A percentile compares a stretch with the other conserved stretches of the same genome.
Evolutionary conservation across 2,329 filamentous ascomycete genomes (phyloP).

Genomic region (Metarhizium humberi): DNA sequence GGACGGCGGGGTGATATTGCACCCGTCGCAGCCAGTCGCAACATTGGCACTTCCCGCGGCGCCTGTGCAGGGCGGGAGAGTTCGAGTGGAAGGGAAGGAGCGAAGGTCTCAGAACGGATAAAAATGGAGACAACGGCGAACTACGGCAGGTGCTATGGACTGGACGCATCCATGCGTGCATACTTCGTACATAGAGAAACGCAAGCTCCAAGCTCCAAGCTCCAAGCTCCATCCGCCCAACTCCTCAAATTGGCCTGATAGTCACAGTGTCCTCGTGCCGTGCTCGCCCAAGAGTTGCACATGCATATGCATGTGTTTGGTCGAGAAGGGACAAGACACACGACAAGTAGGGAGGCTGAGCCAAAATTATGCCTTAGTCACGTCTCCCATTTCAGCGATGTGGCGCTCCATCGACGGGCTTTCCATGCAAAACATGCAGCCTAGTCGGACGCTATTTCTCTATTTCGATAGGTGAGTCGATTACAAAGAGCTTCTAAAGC

Average conservation of each 20-base stretch:
- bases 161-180: too few species aligned
- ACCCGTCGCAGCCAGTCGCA: conserved; percentile 1
- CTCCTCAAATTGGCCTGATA: too few species aligned
- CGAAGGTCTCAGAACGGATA: conserved; percentile 1
- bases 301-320: too few species aligned
- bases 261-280: too few species aligned
- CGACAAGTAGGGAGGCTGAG: neutral
- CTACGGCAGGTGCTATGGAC: neutral
- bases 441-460: too few species aligned
- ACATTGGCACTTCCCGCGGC: neutral
- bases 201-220: neutral
- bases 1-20: neutral
- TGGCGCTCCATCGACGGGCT: too few species aligned
- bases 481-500: neutral
- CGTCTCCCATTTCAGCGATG: too few species aligned
- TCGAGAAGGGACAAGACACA: neutral
- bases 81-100: neutral
- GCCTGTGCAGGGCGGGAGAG: too few species aligned
- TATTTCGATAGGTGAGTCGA: neutral
- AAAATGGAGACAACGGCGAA: neutral
- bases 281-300: too few species aligned
- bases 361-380: too few species aligned
- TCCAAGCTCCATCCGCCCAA: neutral
- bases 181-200: too few species aligned
- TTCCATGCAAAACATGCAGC: neutral